These are phyloP conservation scores for Aspergillus tanneri DNA, from an alignment of 2,329 filamentous ascomycete species.

Conservation along the genomic window DNA sequence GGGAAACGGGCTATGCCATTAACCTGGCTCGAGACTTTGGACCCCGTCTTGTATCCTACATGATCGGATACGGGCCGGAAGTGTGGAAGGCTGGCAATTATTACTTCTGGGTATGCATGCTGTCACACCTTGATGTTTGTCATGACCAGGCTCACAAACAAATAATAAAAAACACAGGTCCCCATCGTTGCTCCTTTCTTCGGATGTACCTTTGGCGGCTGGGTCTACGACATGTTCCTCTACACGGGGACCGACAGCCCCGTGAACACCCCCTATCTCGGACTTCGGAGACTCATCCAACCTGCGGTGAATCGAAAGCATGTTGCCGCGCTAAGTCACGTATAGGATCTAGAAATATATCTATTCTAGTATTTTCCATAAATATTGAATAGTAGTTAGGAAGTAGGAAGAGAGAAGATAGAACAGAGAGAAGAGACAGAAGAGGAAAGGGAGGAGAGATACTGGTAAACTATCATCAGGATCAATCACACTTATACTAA, in stretches of 20 bases:
- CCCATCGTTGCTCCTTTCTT: slow-evolving; percentile 71
- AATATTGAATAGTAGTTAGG: no score
- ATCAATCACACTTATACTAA: no score
- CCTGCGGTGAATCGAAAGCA: slow-evolving; percentile 61
- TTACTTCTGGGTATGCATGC: slow-evolving; percentile 65
- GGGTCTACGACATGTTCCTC: slow-evolving; percentile 66
- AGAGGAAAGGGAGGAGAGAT: no score
- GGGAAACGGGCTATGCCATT: slow-evolving; percentile 75
- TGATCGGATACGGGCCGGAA: slow-evolving; percentile 65
- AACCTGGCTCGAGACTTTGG: slow-evolving; percentile 73
- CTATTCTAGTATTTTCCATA: no score
- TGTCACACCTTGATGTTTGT: no score
- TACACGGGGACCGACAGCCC: slow-evolving; percentile 67
- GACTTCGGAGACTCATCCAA: slow-evolving; percentile 55
- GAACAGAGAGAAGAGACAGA: no score
- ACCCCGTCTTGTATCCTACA: slow-evolving; percentile 64
- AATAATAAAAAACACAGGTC: slow-evolving; percentile 55
- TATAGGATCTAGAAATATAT: slow-evolving; percentile 1
- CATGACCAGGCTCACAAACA: neutral
- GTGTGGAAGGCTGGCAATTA: slow-evolving; percentile 68
- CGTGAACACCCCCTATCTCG: slow-evolving; percentile 66
- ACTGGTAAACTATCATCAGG: no score
- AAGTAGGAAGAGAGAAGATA: no score
- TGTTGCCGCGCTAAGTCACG: neutral
- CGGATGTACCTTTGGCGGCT: slow-evolving; percentile 63